Evolutionary conservation across 495 filamentous ascomycete species (phyloP).

Genomic region (Aspergillus hancockii): DNA sequence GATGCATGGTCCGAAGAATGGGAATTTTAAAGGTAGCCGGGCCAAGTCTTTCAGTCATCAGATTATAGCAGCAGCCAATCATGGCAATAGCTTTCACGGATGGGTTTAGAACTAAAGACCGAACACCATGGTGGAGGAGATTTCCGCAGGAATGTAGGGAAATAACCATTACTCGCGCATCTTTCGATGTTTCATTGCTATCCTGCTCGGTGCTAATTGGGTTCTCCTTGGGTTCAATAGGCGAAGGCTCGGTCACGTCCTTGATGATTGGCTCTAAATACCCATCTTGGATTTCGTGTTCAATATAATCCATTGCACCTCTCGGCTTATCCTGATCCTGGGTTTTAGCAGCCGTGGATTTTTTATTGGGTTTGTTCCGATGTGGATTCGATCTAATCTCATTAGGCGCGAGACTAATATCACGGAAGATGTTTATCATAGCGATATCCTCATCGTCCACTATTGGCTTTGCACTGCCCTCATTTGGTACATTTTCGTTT

Average conservation of each 20-base stretch:
- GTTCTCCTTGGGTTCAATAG: slow-evolving; percentile 2
- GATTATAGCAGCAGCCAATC: slow-evolving; percentile 97
- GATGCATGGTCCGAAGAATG: slow-evolving; percentile 58
- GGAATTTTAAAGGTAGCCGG: slow-evolving; percentile 84
- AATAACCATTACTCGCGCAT: slow-evolving; percentile 72
- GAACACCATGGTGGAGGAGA: slow-evolving; percentile 89
- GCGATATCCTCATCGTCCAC: slow-evolving; percentile 34
- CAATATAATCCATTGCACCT: slow-evolving; percentile 53
- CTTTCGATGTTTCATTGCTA: slow-evolving; percentile 17
- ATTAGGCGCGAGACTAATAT: slow-evolving; percentile 36
- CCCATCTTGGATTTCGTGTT: slow-evolving; percentile 60
- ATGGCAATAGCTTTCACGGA: slow-evolving; percentile 85
- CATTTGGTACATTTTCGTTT: slow-evolving; percentile 27
- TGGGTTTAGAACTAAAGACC: slow-evolving; percentile 80
- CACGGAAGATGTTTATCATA: slow-evolving; percentile 40
- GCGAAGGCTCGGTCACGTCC: slow-evolving; percentile 56
- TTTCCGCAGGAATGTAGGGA: slow-evolving; percentile 98
- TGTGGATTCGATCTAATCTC: slow-evolving; percentile 27
- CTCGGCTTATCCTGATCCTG: slow-evolving; percentile 19
- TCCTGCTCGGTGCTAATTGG: slow-evolving; percentile 13
- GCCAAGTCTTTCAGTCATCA: slow-evolving; percentile 84
- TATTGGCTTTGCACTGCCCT: slow-evolving; percentile 15
- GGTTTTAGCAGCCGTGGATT: slow-evolving; percentile 31
- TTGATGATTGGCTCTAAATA: slow-evolving; percentile 76
- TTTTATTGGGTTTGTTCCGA: slow-evolving; percentile 22